phyloP scores from a whole-genome alignment of 768 basidiomycete genomes.

The Amanita polypyramis region DNA sequence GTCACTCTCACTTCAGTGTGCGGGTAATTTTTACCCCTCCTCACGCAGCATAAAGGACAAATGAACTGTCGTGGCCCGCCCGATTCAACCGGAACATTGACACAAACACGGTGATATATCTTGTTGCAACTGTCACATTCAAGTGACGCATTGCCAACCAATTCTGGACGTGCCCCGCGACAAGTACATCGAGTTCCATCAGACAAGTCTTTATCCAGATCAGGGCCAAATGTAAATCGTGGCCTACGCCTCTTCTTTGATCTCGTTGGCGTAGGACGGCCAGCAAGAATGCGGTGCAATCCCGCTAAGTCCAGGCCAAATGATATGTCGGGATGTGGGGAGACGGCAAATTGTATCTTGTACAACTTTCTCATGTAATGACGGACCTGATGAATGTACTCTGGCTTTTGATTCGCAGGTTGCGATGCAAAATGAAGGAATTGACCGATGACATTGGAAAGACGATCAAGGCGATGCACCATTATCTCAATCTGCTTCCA shows the following conservation, averaged over 20 bases:
- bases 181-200: slow-evolving; percentile 79
- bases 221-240: slow-evolving; percentile 67
- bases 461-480: slow-evolving; percentile 68
- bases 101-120: slow-evolving; percentile 65
- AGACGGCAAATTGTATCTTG: slow-evolving; percentile 84
- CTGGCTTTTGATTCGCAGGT: slow-evolving; percentile 59
- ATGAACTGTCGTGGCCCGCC: slow-evolving; percentile 31
- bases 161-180: slow-evolving; percentile 52
- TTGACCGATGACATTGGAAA: slow-evolving; percentile 67
- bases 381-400: slow-evolving; percentile 73
- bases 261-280: slow-evolving; percentile 39
- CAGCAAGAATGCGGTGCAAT: slow-evolving; percentile 71
- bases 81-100: slow-evolving; percentile 52
- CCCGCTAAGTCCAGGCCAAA: slow-evolving; percentile 78
- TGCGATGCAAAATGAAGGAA: slow-evolving; percentile 68
- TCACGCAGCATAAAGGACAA: slow-evolving; percentile 71
- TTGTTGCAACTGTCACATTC: slow-evolving; percentile 58
- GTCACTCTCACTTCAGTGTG: slow-evolving; percentile 71
- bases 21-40: slow-evolving; percentile 60
- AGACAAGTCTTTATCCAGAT: slow-evolving; percentile 59
- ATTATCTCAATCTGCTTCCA: slow-evolving; percentile 76
- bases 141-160: slow-evolving; percentile 51
- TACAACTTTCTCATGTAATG: slow-evolving; percentile 89
- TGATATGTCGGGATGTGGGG: slow-evolving; percentile 69
- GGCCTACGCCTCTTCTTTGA: slow-evolving; percentile 48